These are phyloP conservation scores for Penicillium polonicum DNA, from an alignment of 2,329 filamentous ascomycete species.

Conservation along the genomic window DNA sequence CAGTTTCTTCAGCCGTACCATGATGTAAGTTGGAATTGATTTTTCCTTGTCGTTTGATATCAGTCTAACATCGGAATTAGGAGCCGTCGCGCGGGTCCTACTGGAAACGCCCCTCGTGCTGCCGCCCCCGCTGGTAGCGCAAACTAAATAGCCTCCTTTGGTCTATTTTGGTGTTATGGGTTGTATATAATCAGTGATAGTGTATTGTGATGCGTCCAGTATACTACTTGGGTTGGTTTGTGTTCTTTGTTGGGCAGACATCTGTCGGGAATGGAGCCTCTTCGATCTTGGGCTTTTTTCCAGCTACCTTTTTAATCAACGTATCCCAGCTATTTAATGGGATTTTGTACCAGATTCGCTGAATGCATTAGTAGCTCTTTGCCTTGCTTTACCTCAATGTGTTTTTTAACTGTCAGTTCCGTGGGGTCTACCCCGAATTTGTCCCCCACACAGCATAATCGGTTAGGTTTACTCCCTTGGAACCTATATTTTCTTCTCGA, in stretches of 20 bases:
- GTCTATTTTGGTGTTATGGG: constrained; percentile 17
- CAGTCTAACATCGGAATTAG: constrained; percentile 19
- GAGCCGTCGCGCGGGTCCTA: constrained; percentile 27
- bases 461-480: too few species aligned
- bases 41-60: neutral
- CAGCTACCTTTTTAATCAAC: constrained; percentile 12
- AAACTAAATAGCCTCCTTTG: constrained; percentile 19
- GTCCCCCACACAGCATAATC: too few species aligned
- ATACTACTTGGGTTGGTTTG: constrained; percentile 16
- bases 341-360: neutral
- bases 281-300: constrained; percentile 5
- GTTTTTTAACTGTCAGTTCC: too few species aligned
- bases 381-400: neutral
- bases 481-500: too few species aligned
- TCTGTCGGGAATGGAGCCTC: neutral
- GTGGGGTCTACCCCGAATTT: too few species aligned
- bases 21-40: constrained; percentile 57
- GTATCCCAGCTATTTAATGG: neutral
- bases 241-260: constrained; percentile 3
- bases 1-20: constrained; percentile 58
- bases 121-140: constrained; percentile 23
- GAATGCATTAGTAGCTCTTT: neutral
- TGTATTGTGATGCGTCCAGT: constrained; percentile 18
- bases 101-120: constrained; percentile 15
- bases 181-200: constrained; percentile 36